Evolutionary conservation across 192 early-diverging fungal species (phyloP), one percentile per base, ranked within the genome.

Genomic region (Helicostylum pulchrum): DNA sequence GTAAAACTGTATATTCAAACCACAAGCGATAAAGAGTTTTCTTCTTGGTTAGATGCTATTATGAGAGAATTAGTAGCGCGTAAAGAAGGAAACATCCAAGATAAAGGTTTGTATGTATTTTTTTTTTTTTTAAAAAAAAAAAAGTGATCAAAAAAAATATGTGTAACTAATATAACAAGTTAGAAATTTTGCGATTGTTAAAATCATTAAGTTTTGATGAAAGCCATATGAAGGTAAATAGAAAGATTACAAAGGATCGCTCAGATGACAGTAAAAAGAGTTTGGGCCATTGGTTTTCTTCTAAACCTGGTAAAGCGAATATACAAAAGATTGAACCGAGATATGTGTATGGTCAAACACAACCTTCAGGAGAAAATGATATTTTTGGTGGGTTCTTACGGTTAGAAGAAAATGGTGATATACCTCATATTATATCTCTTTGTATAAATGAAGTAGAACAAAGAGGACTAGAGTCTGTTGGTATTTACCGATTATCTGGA

Each of bases 401-500:
- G 17, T 39, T 64, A 17, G 45, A 67, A 11, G 26, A 44, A 14
- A 79, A 87, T 53, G 75, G 78, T 1, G 66, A 79, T 32, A 71
- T 84, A 50, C 90, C 87, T 8, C n/a, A 71, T 21, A 69, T 92
- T 26, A 78, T 90, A 46, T 83, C 83, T 69, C 83, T 77, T 74
- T 92, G 90, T 62, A 78, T 92, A 61, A 50, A 75, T 0, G 85
- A 92, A 62, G 85, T 92, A 17, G 90, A 92, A 71, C 71, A 77
- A 49, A 81, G 85, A 62, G 90, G 70, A 8, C 58, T 91, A 23
- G 83, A 83, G 42, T 85, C 86, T 53, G 84, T 90, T 52, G 90
- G 88, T 9, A 89, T 92, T 19, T 90, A 92, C 59, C 84, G 90
- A 31, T 74, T 92, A 12, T 83, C 90, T 17, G 90, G 88, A 1